These are phyloP conservation scores for Penicillium sp. DNA, from an alignment of 2,329 filamentous ascomycete genomes.

Conservation along the genomic window DNA sequence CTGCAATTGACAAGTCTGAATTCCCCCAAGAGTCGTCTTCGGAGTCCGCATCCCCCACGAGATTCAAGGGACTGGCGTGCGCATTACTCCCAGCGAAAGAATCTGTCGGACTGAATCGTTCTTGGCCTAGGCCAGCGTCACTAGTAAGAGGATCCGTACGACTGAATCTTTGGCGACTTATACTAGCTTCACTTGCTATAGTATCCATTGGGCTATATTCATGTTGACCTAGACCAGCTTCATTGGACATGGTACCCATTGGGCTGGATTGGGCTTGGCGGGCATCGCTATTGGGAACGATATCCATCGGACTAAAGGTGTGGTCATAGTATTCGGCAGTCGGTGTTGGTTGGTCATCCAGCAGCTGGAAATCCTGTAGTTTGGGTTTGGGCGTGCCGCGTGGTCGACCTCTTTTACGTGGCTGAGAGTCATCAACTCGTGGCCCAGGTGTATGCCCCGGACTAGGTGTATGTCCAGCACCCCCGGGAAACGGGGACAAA, in stretches of 20 bases:
- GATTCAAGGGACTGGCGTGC: constrained; percentile 21
- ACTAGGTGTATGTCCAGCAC: constrained; percentile 24
- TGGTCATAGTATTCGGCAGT: constrained; percentile 6
- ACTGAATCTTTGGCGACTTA: not conserved
- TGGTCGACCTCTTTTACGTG: constrained; percentile 38
- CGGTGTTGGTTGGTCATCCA: constrained; percentile 18
- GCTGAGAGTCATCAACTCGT: constrained; percentile 27
- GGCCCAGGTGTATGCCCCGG: constrained; percentile 27
- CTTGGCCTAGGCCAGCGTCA: constrained; percentile 11
- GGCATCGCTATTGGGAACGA: constrained; percentile 27
- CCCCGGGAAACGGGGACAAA: constrained; percentile 35
- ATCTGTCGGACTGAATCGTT: constrained; percentile 14
- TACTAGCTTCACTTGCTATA: constrained; percentile 6
- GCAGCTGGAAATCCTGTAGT: constrained; percentile 15
- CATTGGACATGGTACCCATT: constrained; percentile 1
- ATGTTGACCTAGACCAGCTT: constrained; percentile 14
- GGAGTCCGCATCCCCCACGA: constrained; percentile 12
- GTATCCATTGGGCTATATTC: constrained; percentile 15
- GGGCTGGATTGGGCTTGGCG: constrained; percentile 19
- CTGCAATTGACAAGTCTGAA: constrained; percentile 23
- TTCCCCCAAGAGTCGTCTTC: constrained; percentile 24
- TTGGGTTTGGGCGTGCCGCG: constrained; percentile 26
- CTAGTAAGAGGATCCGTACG: not conserved
- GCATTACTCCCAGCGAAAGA: constrained; percentile 13
- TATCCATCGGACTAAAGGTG: constrained; percentile 25